These are phyloP conservation scores for Spathaspora arborariae DNA, from an alignment of 805 yeast genomes.

Conservation along the genomic window DNA sequence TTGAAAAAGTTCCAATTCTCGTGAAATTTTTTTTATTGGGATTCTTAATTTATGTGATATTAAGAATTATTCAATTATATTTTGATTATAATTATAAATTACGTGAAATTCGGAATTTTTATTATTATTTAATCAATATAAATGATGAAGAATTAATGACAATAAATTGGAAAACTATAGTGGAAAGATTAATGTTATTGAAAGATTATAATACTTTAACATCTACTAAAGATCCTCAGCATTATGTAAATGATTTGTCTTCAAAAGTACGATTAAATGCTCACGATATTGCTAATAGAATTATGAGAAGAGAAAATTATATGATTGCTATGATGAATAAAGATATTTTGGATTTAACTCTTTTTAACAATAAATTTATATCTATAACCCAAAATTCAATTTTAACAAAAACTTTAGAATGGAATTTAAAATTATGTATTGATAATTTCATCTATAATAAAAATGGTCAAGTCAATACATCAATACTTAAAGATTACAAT, in stretches of 20 bases:
- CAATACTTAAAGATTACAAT: slow-evolving; percentile 66
- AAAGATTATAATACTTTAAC: slow-evolving; percentile 78
- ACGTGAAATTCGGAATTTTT: slow-evolving; percentile 73
- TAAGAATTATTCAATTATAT: slow-evolving; percentile 53
- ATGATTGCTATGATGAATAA: slow-evolving; percentile 85
- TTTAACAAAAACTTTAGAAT: slow-evolving; percentile 84
- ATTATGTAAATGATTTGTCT: slow-evolving; percentile 48
- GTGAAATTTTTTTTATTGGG: slow-evolving; percentile 63
- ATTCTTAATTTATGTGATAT: slow-evolving; percentile 48
- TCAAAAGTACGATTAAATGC: slow-evolving; percentile 80
- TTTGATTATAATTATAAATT: slow-evolving; percentile 60
- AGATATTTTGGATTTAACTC: slow-evolving; percentile 62
- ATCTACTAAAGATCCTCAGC: slow-evolving; percentile 29
- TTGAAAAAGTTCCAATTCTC: slow-evolving; percentile 34
- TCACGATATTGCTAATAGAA: slow-evolving; percentile 90
- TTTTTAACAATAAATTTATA: slow-evolving; percentile 20
- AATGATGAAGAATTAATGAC: slow-evolving; percentile 83
- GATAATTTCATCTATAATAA: slow-evolving; percentile 81
- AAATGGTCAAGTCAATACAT: slow-evolving; percentile 74
- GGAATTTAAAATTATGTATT: slow-evolving; percentile 89
- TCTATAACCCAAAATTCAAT: slow-evolving; percentile 25
- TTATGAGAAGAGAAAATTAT: slow-evolving; percentile 94
- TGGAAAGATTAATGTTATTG: slow-evolving; percentile 66
- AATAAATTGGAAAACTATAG: slow-evolving; percentile 87
- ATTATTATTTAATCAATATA: slow-evolving; percentile 64